A percentile compares a stretch with the other conserved stretches of the same genome.
Evolutionary conservation across 768 basidiomycete genomes (phyloP).

Genomic region (Boletus bicolor): DNA sequence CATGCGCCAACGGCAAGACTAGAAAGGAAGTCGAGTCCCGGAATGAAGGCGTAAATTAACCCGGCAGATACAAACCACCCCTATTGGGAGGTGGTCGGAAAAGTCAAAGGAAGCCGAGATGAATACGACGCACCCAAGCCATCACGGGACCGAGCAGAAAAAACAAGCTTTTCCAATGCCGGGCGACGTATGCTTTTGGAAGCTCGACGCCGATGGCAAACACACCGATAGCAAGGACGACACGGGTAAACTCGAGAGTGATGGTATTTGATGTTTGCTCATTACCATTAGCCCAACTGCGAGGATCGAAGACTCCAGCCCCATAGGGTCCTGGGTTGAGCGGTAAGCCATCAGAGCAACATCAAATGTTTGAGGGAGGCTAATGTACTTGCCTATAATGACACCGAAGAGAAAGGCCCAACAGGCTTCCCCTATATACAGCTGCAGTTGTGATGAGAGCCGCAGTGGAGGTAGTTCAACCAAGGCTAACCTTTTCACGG

Average conservation of each 20-base stretch:
- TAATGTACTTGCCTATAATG: slow-evolving; percentile 61
- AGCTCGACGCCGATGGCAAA: slow-evolving; percentile 98
- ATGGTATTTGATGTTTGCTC: slow-evolving; percentile 62
- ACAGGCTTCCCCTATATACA: slow-evolving; percentile 95
- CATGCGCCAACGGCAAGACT: slow-evolving; percentile 89
- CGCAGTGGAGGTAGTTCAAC: neutral
- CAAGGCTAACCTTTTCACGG: slow-evolving; percentile 67
- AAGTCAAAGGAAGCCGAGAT: slow-evolving; percentile 1
- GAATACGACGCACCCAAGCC: slow-evolving; percentile 63
- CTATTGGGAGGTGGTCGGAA: slow-evolving; percentile 33
- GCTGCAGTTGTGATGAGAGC: slow-evolving; percentile 34
- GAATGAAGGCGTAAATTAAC: slow-evolving; percentile 89
- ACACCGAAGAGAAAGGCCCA: slow-evolving; percentile 94
- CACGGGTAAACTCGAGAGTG: slow-evolving; percentile 84
- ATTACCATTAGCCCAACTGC: slow-evolving; percentile 59
- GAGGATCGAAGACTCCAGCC: slow-evolving; percentile 77
- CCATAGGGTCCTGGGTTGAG: slow-evolving; percentile 68
- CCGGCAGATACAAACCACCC: slow-evolving; percentile 94
- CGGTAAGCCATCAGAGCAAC: slow-evolving; percentile 1
- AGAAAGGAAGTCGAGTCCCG: slow-evolving; percentile 84
- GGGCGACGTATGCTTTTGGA: slow-evolving; percentile 90
- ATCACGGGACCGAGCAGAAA: slow-evolving; percentile 82
- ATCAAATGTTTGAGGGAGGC: neutral
- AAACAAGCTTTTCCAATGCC: slow-evolving; percentile 89
- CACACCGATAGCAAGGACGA: slow-evolving; percentile 93